Evolutionary conservation across 345 rosid species (phyloP).

Genomic region (Boechera retrofracta): DNA sequence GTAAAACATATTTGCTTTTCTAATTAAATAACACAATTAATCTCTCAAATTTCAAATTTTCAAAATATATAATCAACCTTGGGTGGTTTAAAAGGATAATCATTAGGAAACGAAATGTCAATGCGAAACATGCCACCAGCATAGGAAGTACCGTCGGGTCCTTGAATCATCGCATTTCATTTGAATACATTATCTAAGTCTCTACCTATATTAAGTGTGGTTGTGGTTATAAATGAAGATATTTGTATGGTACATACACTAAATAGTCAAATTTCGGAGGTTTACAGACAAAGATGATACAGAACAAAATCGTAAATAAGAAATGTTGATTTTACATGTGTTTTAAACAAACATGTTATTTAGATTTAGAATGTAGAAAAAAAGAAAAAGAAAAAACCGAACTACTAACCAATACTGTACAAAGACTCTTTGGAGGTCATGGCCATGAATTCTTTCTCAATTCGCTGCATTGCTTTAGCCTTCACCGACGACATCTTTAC

Average conservation of each 20-base stretch:
- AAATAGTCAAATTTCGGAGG: no score
- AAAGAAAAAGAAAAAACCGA: not conserved
- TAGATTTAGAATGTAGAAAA: not conserved
- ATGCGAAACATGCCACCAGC: conserved; percentile 20
- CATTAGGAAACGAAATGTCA: conserved; percentile 5
- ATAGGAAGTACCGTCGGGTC: conserved; percentile 22
- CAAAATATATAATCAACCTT: conserved; percentile 1
- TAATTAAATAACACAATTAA: not conserved
- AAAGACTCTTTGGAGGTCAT: not conserved
- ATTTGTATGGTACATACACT: no score
- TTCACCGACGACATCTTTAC: not conserved
- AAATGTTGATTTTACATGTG: not conserved
- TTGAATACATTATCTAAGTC: not conserved
- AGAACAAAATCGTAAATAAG: not conserved
- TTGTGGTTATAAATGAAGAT: no score
- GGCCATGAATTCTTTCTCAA: not conserved
- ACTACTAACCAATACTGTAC: conserved; percentile 7
- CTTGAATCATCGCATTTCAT: conserved; percentile 23
- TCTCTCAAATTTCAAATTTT: not conserved
- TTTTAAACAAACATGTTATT: no score
- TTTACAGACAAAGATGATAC: not conserved
- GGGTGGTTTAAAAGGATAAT: conserved; percentile 35
- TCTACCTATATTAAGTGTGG: not conserved
- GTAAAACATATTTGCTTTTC: not conserved
- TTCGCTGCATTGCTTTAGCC: not conserved